Evolutionary conservation across 805 yeast genomes (phyloP).

Genomic region (Yamadazyma kitorensis): DNA sequence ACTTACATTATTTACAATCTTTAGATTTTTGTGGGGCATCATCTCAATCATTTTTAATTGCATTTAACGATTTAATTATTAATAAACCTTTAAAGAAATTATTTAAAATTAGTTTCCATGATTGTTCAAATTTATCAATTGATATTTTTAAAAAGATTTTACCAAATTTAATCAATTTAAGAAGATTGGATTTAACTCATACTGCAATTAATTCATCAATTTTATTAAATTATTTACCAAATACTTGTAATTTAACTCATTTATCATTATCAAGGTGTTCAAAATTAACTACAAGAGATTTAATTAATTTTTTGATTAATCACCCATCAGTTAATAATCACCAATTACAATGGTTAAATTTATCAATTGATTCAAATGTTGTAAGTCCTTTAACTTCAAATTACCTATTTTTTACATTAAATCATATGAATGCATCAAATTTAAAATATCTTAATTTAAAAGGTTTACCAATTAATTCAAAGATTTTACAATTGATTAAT

Average conservation of each 20-base stretch:
- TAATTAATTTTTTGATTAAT: constrained; percentile 63
- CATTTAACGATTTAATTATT: constrained; percentile 48
- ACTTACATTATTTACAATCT: constrained; percentile 55
- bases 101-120: constrained; percentile 72
- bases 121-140: constrained; percentile 73
- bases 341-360: constrained; percentile 61
- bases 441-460: constrained; percentile 57
- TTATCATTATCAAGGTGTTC: constrained; percentile 58
- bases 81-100: constrained; percentile 19
- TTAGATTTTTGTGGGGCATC: constrained; percentile 90
- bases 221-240: constrained; percentile 51
- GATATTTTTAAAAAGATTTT: constrained; percentile 55
- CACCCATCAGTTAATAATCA: constrained; percentile 61
- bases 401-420: constrained; percentile 45
- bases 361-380: constrained; percentile 62
- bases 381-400: constrained; percentile 55
- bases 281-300: constrained; percentile 66
- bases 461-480: constrained; percentile 55
- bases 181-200: constrained; percentile 75
- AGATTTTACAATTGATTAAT: constrained; percentile 37
- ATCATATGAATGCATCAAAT: constrained; percentile 42
- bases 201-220: constrained; percentile 71
- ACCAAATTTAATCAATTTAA: constrained; percentile 53
- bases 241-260: constrained; percentile 63
- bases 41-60: constrained; percentile 56